Evolutionary conservation across 495 filamentous ascomycete genomes (phyloP).

Genomic region (Penicillium coffeae): DNA sequence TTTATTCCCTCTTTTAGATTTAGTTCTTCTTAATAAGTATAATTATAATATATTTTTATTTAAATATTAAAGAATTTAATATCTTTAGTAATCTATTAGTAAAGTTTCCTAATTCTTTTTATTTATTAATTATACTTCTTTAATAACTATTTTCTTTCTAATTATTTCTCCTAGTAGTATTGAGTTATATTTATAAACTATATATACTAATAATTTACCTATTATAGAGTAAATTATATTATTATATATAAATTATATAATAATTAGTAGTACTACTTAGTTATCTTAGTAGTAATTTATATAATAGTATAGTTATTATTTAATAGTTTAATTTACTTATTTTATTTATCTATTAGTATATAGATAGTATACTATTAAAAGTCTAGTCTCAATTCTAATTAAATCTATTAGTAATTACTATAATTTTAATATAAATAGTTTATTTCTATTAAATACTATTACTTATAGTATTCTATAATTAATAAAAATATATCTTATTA

Average conservation of each 20-base stretch:
- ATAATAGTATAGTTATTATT: slow-evolving; percentile 8
- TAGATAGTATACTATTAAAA: slow-evolving; percentile 3
- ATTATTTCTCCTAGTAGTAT: slow-evolving; percentile 8
- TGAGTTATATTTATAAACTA: slow-evolving; percentile 4
- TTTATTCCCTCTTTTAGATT: slow-evolving; percentile 24
- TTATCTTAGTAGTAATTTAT: slow-evolving; percentile 11
- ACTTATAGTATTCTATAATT: background rate
- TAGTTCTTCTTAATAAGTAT: slow-evolving; percentile 13
- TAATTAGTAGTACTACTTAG: slow-evolving; percentile 2
- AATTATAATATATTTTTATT: slow-evolving; percentile 16
- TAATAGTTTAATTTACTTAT: slow-evolving; percentile 4
- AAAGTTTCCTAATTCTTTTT: background rate
- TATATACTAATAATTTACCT: slow-evolving; percentile 3
- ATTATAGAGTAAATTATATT: slow-evolving; percentile 6
- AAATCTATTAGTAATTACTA: slow-evolving; percentile 2
- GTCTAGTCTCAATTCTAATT: slow-evolving; percentile 4
- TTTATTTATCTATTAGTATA: slow-evolving; percentile 10
- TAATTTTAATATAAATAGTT: slow-evolving; percentile 2
- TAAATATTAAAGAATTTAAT: slow-evolving; percentile 9
- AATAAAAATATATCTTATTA: background rate
- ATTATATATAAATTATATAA: slow-evolving; percentile 12
- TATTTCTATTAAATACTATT: slow-evolving; percentile 1
- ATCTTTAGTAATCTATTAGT: background rate
- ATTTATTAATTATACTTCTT: background rate
- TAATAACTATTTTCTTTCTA: background rate